phyloP scores from a whole-genome alignment of 169 alveolate species.

The Theileria orientalis region DNA sequence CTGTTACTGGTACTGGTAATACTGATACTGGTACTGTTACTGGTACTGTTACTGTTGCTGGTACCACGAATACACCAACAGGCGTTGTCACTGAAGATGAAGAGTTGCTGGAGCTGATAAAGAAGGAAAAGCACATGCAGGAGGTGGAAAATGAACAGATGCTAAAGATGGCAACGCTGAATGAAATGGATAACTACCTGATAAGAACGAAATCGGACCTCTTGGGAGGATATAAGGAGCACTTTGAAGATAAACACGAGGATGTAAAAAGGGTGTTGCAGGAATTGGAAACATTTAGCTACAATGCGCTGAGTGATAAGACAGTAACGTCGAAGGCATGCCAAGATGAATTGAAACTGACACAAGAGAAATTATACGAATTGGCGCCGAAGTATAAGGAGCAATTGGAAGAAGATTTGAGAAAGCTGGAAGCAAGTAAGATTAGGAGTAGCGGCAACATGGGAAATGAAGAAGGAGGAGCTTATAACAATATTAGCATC shows the following conservation, averaged over 20 bases:
- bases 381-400: neutral
- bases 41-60: neutral
- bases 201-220: slow-evolving; percentile 43
- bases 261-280: neutral
- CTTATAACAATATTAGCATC: no score
- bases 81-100: neutral
- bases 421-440: slow-evolving; percentile 12
- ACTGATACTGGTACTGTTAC: no score
- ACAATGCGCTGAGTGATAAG: slow-evolving; percentile 8
- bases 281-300: slow-evolving; percentile 1
- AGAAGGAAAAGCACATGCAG: slow-evolving; percentile 24
- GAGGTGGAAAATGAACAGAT: slow-evolving; percentile 41
- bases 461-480: neutral
- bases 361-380: neutral
- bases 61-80: no score
- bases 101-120: neutral
- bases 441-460: neutral
- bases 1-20: no score
- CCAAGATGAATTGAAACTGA: neutral
- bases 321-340: neutral
- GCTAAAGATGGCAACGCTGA: slow-evolving; percentile 20
- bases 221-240: slow-evolving; percentile 14
- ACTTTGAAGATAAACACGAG: slow-evolving; percentile 10
- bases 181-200: slow-evolving; percentile 58
- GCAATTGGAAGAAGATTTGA: slow-evolving; percentile 31